Base-by-base conservation (phyloP, 179 eudicot species). In the Silene vulgaris region DNA sequence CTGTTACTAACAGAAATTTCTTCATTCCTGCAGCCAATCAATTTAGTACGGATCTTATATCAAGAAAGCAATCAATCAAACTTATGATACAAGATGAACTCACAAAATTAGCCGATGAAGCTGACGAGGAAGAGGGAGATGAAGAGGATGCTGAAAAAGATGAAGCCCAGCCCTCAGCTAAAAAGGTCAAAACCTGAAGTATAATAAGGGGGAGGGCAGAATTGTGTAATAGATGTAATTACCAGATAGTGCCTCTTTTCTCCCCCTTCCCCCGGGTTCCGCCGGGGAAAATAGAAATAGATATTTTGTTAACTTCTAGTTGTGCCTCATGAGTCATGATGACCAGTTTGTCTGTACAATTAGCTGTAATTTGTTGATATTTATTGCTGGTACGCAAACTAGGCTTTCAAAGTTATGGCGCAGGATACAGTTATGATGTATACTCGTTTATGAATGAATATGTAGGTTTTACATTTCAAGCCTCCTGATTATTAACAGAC, bases 61-160 rank as follows among this genome's bases (percentile, higher is more conserved):
- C 91, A 30, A 85, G 87, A 69, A 93, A 91, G 79, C n/a, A 86
- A 65, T 76, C 86, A 3, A 86, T 91, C 81, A 91, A 91, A 90
- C 77, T 80, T 66, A 87, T 93, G 88, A 88, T 91, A 76, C 96
- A 89, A 79, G 92, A 86, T 9, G 97, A 93, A 83, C 92, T 90
- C 37, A 92, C 93, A 7, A 90, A 85, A 74, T 79, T 90, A 56
- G 97, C 92, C 50, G 91, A 89, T 30, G 96, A 88, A 71, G 89
- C 71, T 8, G 71, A 68, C 5, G 71, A 68, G 2, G 71, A 68
- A 16, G 71, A 68, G 56, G 72, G 29, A 40, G 56, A 43, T 0
- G 29, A 69, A 0, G 72, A 43, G 8, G 57, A 43, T 8, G 57
- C 29, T 40, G 72, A 82, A 30, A 83, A 83, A 35, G 85, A 74